Evolutionary conservation across 352 stramenopile genomes (phyloP).

Genomic region (Globisporangium recalcitrans): DNA sequence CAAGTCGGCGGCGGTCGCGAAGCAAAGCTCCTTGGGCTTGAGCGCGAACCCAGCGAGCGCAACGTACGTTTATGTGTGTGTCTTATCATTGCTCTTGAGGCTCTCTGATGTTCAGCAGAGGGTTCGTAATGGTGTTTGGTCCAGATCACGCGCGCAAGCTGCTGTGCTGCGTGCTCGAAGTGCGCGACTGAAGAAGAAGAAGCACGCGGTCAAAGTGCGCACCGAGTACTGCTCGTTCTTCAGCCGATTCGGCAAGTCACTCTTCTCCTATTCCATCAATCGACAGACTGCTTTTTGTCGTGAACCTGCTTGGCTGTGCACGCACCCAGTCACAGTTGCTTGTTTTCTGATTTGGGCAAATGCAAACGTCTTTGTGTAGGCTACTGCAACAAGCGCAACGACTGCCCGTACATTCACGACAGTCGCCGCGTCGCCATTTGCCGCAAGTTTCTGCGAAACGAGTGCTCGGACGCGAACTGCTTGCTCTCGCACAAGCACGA

Average conservation of each 20-base stretch:
- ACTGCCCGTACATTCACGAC: constrained; percentile 80
- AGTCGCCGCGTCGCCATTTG: constrained; percentile 80
- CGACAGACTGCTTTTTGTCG: neutral
- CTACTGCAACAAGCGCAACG: constrained; percentile 78
- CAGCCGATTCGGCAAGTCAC: constrained; percentile 71
- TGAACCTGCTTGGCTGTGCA: neutral
- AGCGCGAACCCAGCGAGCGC: constrained; percentile 17
- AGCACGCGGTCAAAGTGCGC: constrained; percentile 30
- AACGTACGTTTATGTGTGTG: constrained; percentile 24
- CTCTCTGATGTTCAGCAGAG: neutral
- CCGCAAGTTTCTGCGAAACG: constrained; percentile 65
- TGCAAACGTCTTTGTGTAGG: constrained; percentile 26
- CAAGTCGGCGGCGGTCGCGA: constrained; percentile 12
- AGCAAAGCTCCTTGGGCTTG: constrained; percentile 2
- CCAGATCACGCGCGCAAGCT: constrained; percentile 39
- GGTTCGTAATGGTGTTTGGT: neutral
- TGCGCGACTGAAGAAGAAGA: constrained; percentile 28
- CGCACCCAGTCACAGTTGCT: neutral
- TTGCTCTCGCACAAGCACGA: constrained; percentile 68
- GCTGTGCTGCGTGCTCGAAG: constrained; percentile 42
- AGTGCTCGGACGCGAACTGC: constrained; percentile 54
- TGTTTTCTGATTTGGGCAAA: neutral
- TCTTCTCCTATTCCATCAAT: neutral
- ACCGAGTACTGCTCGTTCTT: constrained; percentile 82
- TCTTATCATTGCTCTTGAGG: neutral